These are phyloP conservation scores for Hyaloscypha bicolor DNA, from an alignment of 495 filamentous ascomycete genomes.

Conservation along the genomic window DNA sequence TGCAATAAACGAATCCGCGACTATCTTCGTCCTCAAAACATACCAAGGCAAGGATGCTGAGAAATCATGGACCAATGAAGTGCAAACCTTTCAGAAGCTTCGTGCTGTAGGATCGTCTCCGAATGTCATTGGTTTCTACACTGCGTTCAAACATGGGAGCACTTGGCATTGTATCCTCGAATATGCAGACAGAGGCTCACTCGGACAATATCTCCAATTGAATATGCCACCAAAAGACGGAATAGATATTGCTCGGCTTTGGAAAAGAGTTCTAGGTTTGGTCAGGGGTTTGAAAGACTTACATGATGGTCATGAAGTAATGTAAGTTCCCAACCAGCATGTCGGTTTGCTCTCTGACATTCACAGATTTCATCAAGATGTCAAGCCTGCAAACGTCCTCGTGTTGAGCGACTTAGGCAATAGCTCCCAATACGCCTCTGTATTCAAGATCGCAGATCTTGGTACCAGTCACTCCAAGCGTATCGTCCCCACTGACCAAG, in stretches of 20 bases:
- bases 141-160: slow-evolving; percentile 38
- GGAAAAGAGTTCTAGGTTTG: slow-evolving; percentile 39
- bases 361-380: slow-evolving; percentile 40
- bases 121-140: slow-evolving; percentile 40
- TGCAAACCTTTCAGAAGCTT: slow-evolving; percentile 38
- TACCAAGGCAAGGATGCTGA: slow-evolving; percentile 37
- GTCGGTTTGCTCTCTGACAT: not conserved
- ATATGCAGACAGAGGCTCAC: slow-evolving; percentile 43
- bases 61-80: slow-evolving; percentile 38
- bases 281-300: slow-evolving; percentile 31
- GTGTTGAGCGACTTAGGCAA: slow-evolving; percentile 30
- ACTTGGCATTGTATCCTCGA: slow-evolving; percentile 46
- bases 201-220: slow-evolving; percentile 39
- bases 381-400: slow-evolving; percentile 45
- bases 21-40: slow-evolving; percentile 44
- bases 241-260: slow-evolving; percentile 41
- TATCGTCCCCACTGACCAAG: slow-evolving; percentile 13
- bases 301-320: slow-evolving; percentile 13
- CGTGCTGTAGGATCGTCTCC: slow-evolving; percentile 14
- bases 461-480: not conserved
- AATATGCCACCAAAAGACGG: slow-evolving; percentile 30
- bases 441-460: slow-evolving; percentile 22
- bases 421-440: slow-evolving; percentile 34
- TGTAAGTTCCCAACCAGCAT: slow-evolving; percentile 6
- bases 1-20: slow-evolving; percentile 5